Evolutionary conservation across 1,139 yeast genomes (phyloP), one percentile per base, ranked within the genome.

Genomic region (Wickerhamiella infanticola): DNA sequence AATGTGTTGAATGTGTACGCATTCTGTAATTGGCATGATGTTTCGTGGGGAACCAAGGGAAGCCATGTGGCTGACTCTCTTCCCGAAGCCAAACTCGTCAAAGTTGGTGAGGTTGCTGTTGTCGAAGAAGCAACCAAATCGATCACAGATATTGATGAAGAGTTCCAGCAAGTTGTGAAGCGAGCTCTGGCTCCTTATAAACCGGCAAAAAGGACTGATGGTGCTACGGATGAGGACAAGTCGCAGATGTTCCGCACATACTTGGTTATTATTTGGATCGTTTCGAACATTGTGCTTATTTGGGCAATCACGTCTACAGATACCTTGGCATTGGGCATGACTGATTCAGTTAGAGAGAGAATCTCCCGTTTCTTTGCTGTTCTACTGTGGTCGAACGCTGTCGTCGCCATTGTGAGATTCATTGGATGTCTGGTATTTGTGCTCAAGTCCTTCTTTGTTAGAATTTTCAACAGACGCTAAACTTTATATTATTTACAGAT

Each of bases 1-100:
- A 86, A 94, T 62, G 80, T 93, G 18, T 69, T 65, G 36, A 65
- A 63, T 47, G 69, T 88, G 39, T 88, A 85, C 66, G 95, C 97
- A 1, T 86, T 88, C 59, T 86, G 96, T 67, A 88, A 88, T 62
- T 81, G 94, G 50, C 96, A 88, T 64, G 97, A 88, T 68, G 88
- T 88, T 41, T 81, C 95, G 1, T 90, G 98, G 98, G 98, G 98
- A 59, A 90, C 98, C 0, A 90, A 90, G 61, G 98, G 97, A 50
- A 83, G 79, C 8, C 75, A 75, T 48, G 72, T 69, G 49, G 77
- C 79, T 1, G 75, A 72, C 50, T 76, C 75, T 26, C 61, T 76
- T 44, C 85, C 85, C 35, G 74, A 74, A 40, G 73, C 65, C 37
- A 60, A 55, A 55, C 66, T 66, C 55, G 69, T 62, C 57, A 79